Percentiles rank a stretch among this genome's conserved stretches.
Conservation (phyloP, 805 yeast genomes). For the Hanseniaspora clermontiae region DNA sequence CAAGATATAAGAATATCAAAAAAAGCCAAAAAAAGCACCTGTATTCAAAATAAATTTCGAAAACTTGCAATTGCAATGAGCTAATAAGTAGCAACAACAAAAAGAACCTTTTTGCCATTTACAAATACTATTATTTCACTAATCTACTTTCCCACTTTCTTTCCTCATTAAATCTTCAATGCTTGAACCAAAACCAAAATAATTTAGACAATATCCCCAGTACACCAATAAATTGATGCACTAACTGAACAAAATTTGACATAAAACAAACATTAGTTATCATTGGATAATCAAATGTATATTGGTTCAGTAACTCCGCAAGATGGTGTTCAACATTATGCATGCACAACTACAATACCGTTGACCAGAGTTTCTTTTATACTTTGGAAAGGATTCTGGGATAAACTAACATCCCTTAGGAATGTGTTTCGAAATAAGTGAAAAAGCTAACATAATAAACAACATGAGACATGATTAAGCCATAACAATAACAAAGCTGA, state of each 20-base stretch:
- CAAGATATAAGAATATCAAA: neutral
- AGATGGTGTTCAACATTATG: neutral
- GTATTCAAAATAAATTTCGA: neutral
- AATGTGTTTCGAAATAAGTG: neutral
- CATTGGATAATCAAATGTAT: neutral
- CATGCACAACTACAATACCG: conserved; percentile 1
- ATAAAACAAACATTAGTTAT: neutral
- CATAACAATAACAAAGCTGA: conserved; percentile 1
- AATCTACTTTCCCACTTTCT: too few species aligned
- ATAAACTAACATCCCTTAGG: conserved; percentile 3
- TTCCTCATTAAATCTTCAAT: too few species aligned
- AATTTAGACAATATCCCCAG: neutral
- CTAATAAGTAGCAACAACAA: too few species aligned
- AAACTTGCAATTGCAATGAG: neutral
- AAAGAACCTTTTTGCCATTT: too few species aligned
- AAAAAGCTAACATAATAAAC: neutral
- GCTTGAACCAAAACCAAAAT: neutral
- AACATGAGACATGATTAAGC: neutral
- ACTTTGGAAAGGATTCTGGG: neutral
- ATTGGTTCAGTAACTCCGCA: neutral
- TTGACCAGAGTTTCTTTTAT: neutral
- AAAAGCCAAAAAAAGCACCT: neutral
- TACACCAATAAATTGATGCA: neutral
- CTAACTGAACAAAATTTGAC: neutral
- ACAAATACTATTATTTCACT: too few species aligned